A percentile compares a stretch with the other conserved stretches of the same genome.
Conservation (phyloP, 2,329 filamentous ascomycete genomes). For the Colletotrichum neosansevieriae region DNA sequence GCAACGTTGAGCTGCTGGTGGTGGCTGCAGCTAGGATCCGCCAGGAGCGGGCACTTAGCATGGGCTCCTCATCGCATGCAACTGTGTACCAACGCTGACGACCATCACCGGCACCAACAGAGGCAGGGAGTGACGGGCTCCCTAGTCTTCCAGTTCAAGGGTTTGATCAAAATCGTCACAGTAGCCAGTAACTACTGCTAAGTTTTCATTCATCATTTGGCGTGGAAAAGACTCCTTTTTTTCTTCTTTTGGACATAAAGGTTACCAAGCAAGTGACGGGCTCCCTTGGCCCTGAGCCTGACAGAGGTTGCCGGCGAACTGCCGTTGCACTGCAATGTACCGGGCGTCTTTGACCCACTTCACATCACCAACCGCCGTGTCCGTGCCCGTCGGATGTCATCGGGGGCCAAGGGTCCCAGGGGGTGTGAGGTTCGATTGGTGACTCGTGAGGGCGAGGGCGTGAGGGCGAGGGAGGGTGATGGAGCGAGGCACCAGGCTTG, state of each 20-base stretch:
- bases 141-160: too few relatives aligned
- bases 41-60: constrained; percentile 12
- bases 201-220: too few relatives aligned
- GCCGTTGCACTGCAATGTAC: constrained; percentile 30
- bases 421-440: too few relatives aligned
- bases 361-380: constrained; percentile 33
- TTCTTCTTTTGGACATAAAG: too few relatives aligned
- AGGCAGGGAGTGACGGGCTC: background rate
- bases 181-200: too few relatives aligned
- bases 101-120: background rate
- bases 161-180: too few relatives aligned
- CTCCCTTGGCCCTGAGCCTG: background rate
- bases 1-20: background rate
- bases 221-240: too few relatives aligned
- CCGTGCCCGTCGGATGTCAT: constrained; percentile 25
- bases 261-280: too few relatives aligned
- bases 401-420: too few relatives aligned
- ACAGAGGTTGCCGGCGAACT: constrained; percentile 9
- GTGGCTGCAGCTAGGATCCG: constrained; percentile 8
- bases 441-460: too few relatives aligned
- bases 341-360: constrained; percentile 20
- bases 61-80: background rate
- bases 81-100: constrained; percentile 8
- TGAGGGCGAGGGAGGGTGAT: too few relatives aligned
- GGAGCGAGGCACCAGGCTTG: too few relatives aligned